Percentiles rank a stretch among this genome's conserved stretches.
These are phyloP conservation scores for Pseudomassariella vexata DNA, from an alignment of 2,329 filamentous ascomycete genomes.

Conservation along the genomic window DNA sequence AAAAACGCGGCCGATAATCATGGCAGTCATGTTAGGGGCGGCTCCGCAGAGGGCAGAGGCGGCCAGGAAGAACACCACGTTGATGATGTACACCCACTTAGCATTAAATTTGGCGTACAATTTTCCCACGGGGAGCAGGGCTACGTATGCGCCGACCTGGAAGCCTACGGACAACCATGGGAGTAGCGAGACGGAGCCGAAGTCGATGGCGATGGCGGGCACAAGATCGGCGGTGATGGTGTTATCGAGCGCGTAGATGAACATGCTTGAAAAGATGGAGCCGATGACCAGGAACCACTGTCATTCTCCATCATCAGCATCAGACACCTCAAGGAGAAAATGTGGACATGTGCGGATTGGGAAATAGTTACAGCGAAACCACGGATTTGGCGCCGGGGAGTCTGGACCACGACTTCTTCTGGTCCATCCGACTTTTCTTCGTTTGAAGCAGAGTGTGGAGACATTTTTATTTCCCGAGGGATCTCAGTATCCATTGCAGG, in stretches of 20 bases:
- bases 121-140: conserved; percentile 15
- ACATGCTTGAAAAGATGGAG: too few relatives aligned
- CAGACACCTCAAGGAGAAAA: too few relatives aligned
- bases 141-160: not conserved
- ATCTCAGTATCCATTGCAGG: too few relatives aligned
- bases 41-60: conserved; percentile 34
- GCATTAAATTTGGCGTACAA: conserved; percentile 32
- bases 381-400: too few relatives aligned
- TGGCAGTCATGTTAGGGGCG: conserved; percentile 34
- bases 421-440: too few relatives aligned
- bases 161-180: conserved; percentile 1
- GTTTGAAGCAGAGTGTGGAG: too few relatives aligned
- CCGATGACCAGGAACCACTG: too few relatives aligned
- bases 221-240: conserved; percentile 1
- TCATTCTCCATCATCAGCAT: too few relatives aligned
- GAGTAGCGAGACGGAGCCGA: conserved; percentile 11
- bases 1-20: conserved; percentile 42
- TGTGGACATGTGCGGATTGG: too few relatives aligned
- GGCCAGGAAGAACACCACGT: conserved; percentile 11
- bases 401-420: too few relatives aligned
- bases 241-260: conserved; percentile 29
- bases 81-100: conserved; percentile 28
- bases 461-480: too few relatives aligned
- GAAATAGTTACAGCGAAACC: too few relatives aligned
- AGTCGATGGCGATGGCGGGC: not conserved